phyloP scores from a whole-genome alignment of 1,139 yeast species.

The Yamadazyma kanchanaburiensis region DNA sequence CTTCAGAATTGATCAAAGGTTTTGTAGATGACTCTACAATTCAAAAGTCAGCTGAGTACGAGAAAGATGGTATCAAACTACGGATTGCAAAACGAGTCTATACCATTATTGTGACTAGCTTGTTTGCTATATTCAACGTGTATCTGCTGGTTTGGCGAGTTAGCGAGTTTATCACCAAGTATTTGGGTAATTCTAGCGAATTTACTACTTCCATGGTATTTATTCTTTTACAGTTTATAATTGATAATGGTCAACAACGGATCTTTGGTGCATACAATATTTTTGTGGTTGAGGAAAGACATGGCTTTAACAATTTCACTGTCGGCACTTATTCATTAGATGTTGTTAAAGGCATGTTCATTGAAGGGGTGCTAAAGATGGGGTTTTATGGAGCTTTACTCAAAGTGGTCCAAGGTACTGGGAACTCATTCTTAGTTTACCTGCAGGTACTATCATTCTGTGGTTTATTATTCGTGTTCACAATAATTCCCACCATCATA shows the following conservation, averaged over 20 bases:
- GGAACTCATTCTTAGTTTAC: conserved; percentile 74
- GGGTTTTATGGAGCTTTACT: too few relatives aligned
- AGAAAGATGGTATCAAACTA: conserved; percentile 1
- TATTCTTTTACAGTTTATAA: conserved; percentile 1
- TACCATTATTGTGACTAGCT: not conserved
- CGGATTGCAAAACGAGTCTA: not conserved
- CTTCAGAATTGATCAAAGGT: conserved; percentile 1
- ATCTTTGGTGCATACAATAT: conserved; percentile 21
- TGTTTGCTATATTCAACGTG: conserved; percentile 1
- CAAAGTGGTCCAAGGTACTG: conserved; percentile 27
- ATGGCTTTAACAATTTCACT: conserved; percentile 88
- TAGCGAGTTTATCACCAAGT: conserved; percentile 1
- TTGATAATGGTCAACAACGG: conserved; percentile 1
- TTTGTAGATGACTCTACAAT: conserved; percentile 4
- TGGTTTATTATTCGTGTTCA: conserved; percentile 67
- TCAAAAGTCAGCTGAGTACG: conserved; percentile 2
- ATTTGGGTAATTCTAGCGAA: conserved; percentile 1
- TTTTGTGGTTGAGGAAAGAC: conserved; percentile 87
- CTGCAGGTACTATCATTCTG: conserved; percentile 64
- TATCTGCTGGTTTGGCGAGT: conserved; percentile 1
- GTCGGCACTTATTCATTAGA: conserved; percentile 10
- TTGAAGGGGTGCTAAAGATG: conserved; percentile 1
- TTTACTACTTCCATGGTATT: conserved; percentile 2
- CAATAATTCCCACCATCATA: conserved; percentile 72
- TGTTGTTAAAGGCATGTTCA: not conserved